Evolutionary conservation across 345 rosid genomes (phyloP), one percentile per base, ranked within the genome.

Genomic region (Eutrema heterophyllum): DNA sequence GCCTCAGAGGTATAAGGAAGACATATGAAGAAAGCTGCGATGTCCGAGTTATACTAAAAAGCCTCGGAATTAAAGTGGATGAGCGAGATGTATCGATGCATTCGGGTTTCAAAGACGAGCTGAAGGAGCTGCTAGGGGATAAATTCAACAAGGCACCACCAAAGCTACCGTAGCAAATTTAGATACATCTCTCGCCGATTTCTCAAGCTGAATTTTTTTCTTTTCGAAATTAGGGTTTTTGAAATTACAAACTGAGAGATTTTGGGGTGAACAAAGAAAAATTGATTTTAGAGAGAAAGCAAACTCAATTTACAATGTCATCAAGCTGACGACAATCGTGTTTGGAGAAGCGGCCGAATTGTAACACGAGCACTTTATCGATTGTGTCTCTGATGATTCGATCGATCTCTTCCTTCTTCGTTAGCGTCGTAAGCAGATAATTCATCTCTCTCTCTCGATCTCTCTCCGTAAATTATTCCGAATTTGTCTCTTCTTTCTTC

Each of bases 71-170:
- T 55, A 76, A 79, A 21, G 74, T 91, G 1, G 96, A 89, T 30
- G 98, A 91, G 73, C 78, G 97, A 44, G 99, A 95, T 63, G 88
- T 95, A 2, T 95, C 97, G 5, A 95, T 95, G 97, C 97, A 92
- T 80, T 84, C 81, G 0, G 97, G 96, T 65, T 95, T 92, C 65
- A 89, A 85, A 48, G 90, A 86, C 4, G 99, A 95, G 79, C 51
- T 95, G 8, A 85, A 68, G 61, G 90, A 84, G 76, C 70, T 89
- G 4, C 59, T 78, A 27, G 91, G 84, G 35, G 84, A 82, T 41
- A 82, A 65, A 32, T 60, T 73, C 16, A 62, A 76, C 66, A 54
- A 83, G 65, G 79, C n/a, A n/a, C 97, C 10, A 90, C 92, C 14
- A 89, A 68, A 27, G 89, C 97, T 27, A 92, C 75, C 0, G 54